Evolutionary conservation across 805 yeast species (phyloP), one percentile per base, ranked within the genome.

Genomic region (Debaryomyces prosopidis): DNA sequence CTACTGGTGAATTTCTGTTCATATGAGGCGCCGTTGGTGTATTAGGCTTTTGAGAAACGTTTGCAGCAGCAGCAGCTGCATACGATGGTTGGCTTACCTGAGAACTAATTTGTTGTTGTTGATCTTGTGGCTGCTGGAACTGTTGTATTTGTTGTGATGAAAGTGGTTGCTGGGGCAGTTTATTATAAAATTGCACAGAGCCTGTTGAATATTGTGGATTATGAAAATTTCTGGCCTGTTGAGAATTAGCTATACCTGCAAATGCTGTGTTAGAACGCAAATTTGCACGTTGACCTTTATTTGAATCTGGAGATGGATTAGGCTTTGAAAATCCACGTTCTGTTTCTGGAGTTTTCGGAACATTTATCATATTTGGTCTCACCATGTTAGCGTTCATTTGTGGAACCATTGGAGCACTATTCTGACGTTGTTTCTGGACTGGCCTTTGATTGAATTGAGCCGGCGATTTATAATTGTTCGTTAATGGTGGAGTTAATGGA

Each of bases 1-100:
- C 16, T 14, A 30, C 16, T 9, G 33, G 33, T 2, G 33, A 30
- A 14, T 14, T 14, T 30, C 33, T 30, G 4, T 12, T n/a, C 33
- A 30, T 30, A 2, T 12, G 33, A n/a, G 33, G 33, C 9, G 9
- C 9, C 9, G 26, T 23, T 30, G 33, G 16, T 5, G 33, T 9
- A 30, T 6, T 5, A 30, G 2, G 7, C 4, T 30, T 30, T 30
- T 14, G 16, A 30, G 16, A 12, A 30, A 12, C 33, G 33, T n/a
- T 30, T n/a, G 51, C 51, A 2, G 49, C 47, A 2, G 39, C 31
- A 4, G 46, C 43, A 3, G 38, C 34, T 26, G 51, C 42, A 12
- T 27, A 20, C 14, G 16, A 36, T 50, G 52, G 23, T 19, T 23
- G 26, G 26, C 2, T 23, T 17, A 27, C 17, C n/a, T 36, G 16